phyloP scores from a whole-genome alignment of 1,139 yeast species.

The Hansenula lynferdii region DNA sequence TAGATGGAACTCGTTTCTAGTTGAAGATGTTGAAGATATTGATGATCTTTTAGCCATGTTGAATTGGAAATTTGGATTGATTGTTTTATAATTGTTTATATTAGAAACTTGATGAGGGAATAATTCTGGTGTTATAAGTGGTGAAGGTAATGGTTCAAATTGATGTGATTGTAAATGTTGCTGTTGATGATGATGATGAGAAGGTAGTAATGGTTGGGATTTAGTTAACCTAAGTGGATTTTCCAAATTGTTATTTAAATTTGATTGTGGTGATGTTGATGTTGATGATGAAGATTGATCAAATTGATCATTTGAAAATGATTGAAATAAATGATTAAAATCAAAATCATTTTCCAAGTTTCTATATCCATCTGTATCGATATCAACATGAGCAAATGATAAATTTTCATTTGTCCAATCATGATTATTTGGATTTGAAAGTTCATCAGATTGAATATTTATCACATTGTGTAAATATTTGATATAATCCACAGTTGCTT shows the following conservation, averaged over 20 bases:
- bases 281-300: constrained; percentile 10
- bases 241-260: too few relatives aligned
- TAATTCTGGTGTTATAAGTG: constrained; percentile 23
- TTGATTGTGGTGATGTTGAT: constrained; percentile 3
- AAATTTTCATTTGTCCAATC: constrained; percentile 35
- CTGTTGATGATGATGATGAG: too few relatives aligned
- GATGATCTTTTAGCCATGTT: constrained; percentile 1
- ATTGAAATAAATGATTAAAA: constrained; percentile 34
- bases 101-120: constrained; percentile 9
- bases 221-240: neutral
- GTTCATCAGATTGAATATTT: constrained; percentile 38
- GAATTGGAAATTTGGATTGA: constrained; percentile 14
- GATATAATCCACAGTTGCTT: constrained; percentile 78
- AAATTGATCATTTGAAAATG: constrained; percentile 18
- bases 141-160: constrained; percentile 20
- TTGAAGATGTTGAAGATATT: constrained; percentile 1
- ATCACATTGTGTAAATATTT: constrained; percentile 61
- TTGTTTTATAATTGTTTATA: constrained; percentile 1
- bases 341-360: constrained; percentile 52
- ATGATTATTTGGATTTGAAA: constrained; percentile 24
- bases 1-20: constrained; percentile 1
- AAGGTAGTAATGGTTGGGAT: constrained; percentile 26
- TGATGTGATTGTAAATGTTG: constrained; percentile 26
- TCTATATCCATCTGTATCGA: constrained; percentile 55
- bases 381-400: constrained; percentile 44